These are phyloP conservation scores for Scedosporium dehoogii DNA, from an alignment of 2,329 filamentous ascomycete genomes.

Conservation along the genomic window DNA sequence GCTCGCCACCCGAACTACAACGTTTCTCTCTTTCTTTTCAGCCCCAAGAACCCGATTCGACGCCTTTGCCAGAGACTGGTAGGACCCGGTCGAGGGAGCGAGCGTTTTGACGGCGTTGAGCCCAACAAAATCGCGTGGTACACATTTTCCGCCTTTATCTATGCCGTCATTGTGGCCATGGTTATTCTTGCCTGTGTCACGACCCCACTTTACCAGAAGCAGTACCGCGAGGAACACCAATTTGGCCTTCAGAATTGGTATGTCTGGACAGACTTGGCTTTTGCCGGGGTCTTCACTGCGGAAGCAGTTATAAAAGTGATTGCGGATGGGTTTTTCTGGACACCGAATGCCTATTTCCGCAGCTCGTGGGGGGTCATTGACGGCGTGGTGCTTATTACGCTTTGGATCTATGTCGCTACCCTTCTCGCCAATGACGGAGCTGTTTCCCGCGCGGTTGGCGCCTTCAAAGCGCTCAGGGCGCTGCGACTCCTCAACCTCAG, in stretches of 20 bases:
- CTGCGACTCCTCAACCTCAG: constrained; percentile 89
- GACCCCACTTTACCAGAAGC: constrained; percentile 85
- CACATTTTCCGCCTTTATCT: constrained; percentile 84
- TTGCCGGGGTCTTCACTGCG: constrained; percentile 74
- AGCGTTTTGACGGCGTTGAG: constrained; percentile 80
- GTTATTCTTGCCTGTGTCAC: constrained; percentile 92
- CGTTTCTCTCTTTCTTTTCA: constrained; percentile 80
- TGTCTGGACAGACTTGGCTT: constrained; percentile 84
- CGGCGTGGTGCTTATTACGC: constrained; percentile 76
- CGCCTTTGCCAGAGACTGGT: constrained; percentile 81
- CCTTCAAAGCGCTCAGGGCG: constrained; percentile 92
- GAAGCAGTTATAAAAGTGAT: constrained; percentile 89
- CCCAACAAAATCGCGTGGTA: constrained; percentile 91
- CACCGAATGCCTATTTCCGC: constrained; percentile 92
- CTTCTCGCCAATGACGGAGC: constrained; percentile 72
- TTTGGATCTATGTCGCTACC: constrained; percentile 91
- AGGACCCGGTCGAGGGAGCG: constrained; percentile 76
- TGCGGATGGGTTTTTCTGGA: constrained; percentile 92
- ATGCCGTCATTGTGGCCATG: constrained; percentile 92
- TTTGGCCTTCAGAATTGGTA: constrained; percentile 76
- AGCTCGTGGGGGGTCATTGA: constrained; percentile 97
- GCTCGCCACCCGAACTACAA: constrained; percentile 84
- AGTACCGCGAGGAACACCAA: constrained; percentile 59
- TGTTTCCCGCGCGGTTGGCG: constrained; percentile 83
- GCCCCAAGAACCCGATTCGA: constrained; percentile 65